These are phyloP conservation scores for Ceratocystis albifundus DNA, from an alignment of 2,329 filamentous ascomycete genomes.

Conservation along the genomic window DNA sequence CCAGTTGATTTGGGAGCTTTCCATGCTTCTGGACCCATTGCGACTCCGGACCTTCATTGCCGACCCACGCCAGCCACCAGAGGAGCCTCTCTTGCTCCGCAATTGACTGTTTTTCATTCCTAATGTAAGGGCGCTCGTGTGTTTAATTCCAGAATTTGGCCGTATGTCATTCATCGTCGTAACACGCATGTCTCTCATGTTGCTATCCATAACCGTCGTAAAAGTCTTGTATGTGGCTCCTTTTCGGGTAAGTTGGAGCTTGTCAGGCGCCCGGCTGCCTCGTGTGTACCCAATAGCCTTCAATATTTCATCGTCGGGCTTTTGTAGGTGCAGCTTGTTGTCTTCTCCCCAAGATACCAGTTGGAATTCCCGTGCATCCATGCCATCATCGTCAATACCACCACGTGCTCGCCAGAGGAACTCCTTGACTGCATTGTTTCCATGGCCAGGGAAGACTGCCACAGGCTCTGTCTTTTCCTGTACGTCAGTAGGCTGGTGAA, in stretches of 20 bases:
- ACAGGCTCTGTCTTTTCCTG: conserved; percentile 39
- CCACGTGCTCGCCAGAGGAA: conserved; percentile 82
- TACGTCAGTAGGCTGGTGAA: conserved; percentile 19
- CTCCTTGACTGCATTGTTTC: conserved; percentile 66
- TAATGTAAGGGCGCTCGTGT: conserved; percentile 35
- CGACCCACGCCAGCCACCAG: conserved; percentile 41
- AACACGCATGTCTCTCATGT: conserved; percentile 45
- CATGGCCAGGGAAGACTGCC: conserved; percentile 49
- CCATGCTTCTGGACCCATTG: conserved; percentile 31
- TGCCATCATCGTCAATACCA: conserved; percentile 49
- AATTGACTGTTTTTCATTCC: conserved; percentile 38
- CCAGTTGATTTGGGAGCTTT: conserved; percentile 52
- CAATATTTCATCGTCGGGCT: conserved; percentile 53
- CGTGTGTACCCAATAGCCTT: conserved; percentile 61
- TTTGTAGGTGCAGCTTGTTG: conserved; percentile 67
- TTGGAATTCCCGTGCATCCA: conserved; percentile 81
- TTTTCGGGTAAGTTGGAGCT: conserved; percentile 63
- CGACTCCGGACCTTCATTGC: conserved; percentile 47
- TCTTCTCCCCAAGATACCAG: conserved; percentile 88
- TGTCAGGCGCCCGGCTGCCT: conserved; percentile 52
- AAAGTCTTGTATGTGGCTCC: conserved; percentile 80
- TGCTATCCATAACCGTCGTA: conserved; percentile 53
- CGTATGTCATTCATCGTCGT: conserved; percentile 52
- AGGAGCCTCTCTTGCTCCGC: conserved; percentile 30
- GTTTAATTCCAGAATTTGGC: conserved; percentile 34